Percentiles rank a stretch among this genome's conserved stretches.
These are phyloP conservation scores for Erythrophleum ivorense DNA, from an alignment of 331 rosid genomes.

Conservation along the genomic window DNA sequence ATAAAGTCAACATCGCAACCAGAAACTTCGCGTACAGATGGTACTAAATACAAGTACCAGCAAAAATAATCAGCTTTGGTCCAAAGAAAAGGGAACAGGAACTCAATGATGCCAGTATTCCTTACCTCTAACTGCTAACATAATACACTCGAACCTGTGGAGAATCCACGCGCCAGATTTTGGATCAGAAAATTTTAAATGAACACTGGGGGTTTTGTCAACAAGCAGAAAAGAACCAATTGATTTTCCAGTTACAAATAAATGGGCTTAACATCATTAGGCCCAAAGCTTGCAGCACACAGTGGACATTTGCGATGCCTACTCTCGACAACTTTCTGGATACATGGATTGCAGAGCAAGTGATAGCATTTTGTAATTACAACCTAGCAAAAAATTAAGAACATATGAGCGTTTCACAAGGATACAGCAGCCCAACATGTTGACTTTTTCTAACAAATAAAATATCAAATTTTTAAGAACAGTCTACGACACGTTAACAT, in stretches of 20 bases:
- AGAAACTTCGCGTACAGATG: conserved; percentile 32
- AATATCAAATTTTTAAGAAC: conserved; percentile 11
- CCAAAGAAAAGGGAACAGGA: conserved; percentile 42
- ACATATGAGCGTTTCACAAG: conserved; percentile 5
- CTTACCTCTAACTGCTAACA: conserved; percentile 47
- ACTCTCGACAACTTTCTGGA: conserved; percentile 73
- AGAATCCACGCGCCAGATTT: conserved; percentile 45
- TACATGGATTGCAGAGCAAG: conserved; percentile 92
- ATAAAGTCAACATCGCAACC: conserved; percentile 28
- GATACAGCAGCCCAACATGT: background rate
- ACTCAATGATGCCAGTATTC: conserved; percentile 45
- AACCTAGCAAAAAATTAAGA: conserved; percentile 60
- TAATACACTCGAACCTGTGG: conserved; percentile 46
- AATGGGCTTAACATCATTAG: conserved; percentile 89
- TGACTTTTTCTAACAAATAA: background rate
- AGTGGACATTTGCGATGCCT: conserved; percentile 93
- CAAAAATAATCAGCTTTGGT: conserved; percentile 53
- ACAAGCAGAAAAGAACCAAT: conserved; percentile 33
- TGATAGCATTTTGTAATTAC: conserved; percentile 99
- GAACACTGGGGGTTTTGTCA: conserved; percentile 34
- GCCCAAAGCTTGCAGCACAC: conserved; percentile 82
- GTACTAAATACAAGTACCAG: conserved; percentile 56
- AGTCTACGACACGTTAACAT: background rate
- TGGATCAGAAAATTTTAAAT: conserved; percentile 30
- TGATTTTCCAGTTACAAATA: conserved; percentile 63